phyloP scores from a whole-genome alignment of 2,329 filamentous ascomycete species.

The Orbilia blumenaviensis region DNA sequence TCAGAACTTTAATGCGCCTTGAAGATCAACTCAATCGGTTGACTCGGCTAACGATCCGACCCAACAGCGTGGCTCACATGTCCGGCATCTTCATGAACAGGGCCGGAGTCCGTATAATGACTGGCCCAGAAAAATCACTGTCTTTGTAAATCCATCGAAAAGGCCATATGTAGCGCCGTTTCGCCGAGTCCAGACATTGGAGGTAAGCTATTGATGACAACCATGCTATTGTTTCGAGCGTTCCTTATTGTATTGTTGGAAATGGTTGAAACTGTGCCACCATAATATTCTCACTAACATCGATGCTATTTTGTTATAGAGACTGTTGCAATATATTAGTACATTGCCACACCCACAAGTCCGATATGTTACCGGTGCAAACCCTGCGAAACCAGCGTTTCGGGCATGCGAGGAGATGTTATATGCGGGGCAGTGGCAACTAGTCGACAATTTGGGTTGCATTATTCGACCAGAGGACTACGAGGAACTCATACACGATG shows the following conservation, averaged over 20 bases:
- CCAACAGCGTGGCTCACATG: conserved; percentile 4
- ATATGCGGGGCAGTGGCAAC: conserved; percentile 38
- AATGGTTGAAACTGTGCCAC: not conserved
- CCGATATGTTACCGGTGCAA: conserved; percentile 15
- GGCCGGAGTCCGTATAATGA: conserved; percentile 10
- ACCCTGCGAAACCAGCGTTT: conserved; percentile 25
- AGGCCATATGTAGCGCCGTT: conserved; percentile 44
- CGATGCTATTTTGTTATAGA: conserved; percentile 4
- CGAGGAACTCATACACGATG: conserved; percentile 39
- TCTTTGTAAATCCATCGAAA: conserved; percentile 44
- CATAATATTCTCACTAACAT: not conserved
- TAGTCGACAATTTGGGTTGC: conserved; percentile 33
- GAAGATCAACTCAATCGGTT: not conserved
- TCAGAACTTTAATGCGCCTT: not conserved
- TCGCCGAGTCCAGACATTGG: conserved; percentile 38
- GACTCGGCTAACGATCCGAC: not conserved
- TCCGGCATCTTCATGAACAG: not conserved
- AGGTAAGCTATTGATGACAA: conserved; percentile 22
- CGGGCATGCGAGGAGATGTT: conserved; percentile 38
- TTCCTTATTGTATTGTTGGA: not conserved
- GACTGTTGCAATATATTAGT: conserved; percentile 37
- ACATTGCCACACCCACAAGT: conserved; percentile 47
- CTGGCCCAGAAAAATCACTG: conserved; percentile 19
- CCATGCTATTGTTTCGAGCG: not conserved
- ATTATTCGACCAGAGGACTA: conserved; percentile 48